phyloP scores from a whole-genome alignment of 768 basidiomycete species.

The Suillus cothurnatus region DNA sequence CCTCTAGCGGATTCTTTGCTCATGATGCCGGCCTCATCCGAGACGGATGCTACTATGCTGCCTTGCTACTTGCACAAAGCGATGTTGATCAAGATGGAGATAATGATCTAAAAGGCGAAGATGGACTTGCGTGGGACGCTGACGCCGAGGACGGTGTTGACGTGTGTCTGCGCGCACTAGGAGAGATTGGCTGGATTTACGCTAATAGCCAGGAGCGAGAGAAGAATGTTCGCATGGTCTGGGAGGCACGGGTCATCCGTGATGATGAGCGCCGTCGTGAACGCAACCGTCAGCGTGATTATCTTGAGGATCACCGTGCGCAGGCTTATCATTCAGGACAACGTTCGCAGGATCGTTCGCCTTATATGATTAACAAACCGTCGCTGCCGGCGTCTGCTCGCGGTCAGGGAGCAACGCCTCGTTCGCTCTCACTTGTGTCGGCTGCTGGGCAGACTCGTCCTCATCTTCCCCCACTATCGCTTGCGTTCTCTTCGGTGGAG shows the following conservation, averaged over 20 bases:
- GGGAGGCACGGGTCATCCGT: conserved; percentile 42
- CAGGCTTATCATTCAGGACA: conserved; percentile 27
- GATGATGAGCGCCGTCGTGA: conserved; percentile 32
- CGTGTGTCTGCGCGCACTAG: conserved; percentile 73
- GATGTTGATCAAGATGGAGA: conserved; percentile 54
- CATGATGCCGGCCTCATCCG: conserved; percentile 87
- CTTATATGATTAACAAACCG: conserved; percentile 22
- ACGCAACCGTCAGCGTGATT: conserved; percentile 18
- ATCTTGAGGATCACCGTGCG: conserved; percentile 17
- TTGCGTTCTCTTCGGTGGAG: conserved; percentile 44
- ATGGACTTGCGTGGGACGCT: conserved; percentile 24
- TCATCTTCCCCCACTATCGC: conserved; percentile 46
- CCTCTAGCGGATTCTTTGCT: conserved; percentile 61
- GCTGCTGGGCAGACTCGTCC: conserved; percentile 46
- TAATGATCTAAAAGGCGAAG: conserved; percentile 22
- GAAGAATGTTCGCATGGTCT: conserved; percentile 54
- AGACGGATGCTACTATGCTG: conserved; percentile 90
- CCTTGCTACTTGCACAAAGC: conserved; percentile 66
- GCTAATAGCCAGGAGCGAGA: conserved; percentile 75
- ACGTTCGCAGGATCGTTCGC: conserved; percentile 29
- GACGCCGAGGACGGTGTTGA: conserved; percentile 36
- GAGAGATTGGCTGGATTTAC: conserved; percentile 81
- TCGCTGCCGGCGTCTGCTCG: conserved; percentile 21
- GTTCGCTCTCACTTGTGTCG: conserved; percentile 31
- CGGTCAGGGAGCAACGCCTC: conserved; percentile 14